Evolutionary conservation across 345 rosid genomes (phyloP).

Genomic region (Eucalyptus pumila): DNA sequence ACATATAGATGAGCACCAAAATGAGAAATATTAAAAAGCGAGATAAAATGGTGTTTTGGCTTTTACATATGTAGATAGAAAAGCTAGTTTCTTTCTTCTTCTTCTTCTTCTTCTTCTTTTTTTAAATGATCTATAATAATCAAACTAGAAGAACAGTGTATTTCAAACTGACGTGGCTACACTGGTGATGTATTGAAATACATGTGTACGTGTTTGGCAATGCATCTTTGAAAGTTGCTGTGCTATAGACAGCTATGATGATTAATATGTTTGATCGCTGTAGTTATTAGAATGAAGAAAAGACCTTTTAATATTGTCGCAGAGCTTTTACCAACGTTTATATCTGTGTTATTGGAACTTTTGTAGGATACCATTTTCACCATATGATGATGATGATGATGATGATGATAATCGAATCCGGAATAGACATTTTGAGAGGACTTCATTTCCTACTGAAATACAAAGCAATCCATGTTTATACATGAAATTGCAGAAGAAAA

Average conservation of each 20-base stretch:
- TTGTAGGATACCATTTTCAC: no score
- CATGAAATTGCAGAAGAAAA: background rate
- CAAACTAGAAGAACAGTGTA: background rate
- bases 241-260: background rate
- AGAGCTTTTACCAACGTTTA: background rate
- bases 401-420: background rate
- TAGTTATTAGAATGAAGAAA: background rate
- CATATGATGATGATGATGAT: no score
- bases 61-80: background rate
- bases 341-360: accelerated
- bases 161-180: background rate
- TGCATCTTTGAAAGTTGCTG: background rate
- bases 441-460: background rate
- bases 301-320: background rate
- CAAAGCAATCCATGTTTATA: background rate
- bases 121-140: background rate
- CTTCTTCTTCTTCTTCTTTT: no score
- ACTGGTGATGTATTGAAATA: no score
- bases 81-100: accelerated
- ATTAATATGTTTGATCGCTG: background rate
- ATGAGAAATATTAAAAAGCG: background rate
- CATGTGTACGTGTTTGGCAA: background rate
- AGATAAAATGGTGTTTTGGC: background rate
- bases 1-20: background rate
- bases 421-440: background rate